phyloP scores from a whole-genome alignment of 1,284 basidiomycete genomes.

The Ustilago shanxiensis region DNA sequence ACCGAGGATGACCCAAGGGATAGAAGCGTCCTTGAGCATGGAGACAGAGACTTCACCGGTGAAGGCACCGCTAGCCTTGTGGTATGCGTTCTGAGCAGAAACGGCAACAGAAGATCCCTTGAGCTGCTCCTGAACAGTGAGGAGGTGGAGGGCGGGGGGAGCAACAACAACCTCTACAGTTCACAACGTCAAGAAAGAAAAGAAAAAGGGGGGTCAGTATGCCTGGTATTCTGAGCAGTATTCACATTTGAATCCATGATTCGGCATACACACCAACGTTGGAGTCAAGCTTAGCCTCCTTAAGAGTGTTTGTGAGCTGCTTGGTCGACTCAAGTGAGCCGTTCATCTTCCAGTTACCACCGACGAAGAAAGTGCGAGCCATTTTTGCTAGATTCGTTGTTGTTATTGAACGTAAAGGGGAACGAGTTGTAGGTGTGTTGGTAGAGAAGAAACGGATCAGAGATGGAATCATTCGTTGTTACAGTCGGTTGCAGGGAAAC shows the following conservation, averaged over 20 bases:
- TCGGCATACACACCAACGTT: conserved; percentile 62
- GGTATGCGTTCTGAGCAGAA: conserved; percentile 92
- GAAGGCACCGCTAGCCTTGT: conserved; percentile 87
- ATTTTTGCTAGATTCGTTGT: conserved; percentile 28
- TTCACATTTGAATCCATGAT: too few relatives aligned
- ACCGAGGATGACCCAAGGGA: conserved; percentile 95
- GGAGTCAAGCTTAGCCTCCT: conserved; percentile 62
- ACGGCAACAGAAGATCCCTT: conserved; percentile 71
- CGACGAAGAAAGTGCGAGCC: conserved; percentile 66
- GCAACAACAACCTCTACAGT: conserved; percentile 66
- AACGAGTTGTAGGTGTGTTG: background rate
- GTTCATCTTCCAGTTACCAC: conserved; percentile 71
- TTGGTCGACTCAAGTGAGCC: conserved; percentile 67
- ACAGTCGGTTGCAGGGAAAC: conserved; percentile 2
- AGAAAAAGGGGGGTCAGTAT: background rate
- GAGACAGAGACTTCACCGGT: conserved; percentile 75
- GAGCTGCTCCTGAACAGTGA: conserved; percentile 62
- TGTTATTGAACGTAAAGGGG: background rate
- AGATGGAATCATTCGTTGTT: conserved; percentile 8
- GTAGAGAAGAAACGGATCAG: conserved; percentile 6
- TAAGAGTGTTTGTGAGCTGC: conserved; percentile 61
- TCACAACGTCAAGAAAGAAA: background rate
- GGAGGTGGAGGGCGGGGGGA: conserved; percentile 67
- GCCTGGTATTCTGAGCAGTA: background rate
- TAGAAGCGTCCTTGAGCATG: conserved; percentile 85